Percentiles rank a stretch among this genome's conserved stretches.
These are phyloP conservation scores for Hyphodiscus sp. DNA, from an alignment of 2,329 filamentous ascomycete genomes.

Conservation along the genomic window DNA sequence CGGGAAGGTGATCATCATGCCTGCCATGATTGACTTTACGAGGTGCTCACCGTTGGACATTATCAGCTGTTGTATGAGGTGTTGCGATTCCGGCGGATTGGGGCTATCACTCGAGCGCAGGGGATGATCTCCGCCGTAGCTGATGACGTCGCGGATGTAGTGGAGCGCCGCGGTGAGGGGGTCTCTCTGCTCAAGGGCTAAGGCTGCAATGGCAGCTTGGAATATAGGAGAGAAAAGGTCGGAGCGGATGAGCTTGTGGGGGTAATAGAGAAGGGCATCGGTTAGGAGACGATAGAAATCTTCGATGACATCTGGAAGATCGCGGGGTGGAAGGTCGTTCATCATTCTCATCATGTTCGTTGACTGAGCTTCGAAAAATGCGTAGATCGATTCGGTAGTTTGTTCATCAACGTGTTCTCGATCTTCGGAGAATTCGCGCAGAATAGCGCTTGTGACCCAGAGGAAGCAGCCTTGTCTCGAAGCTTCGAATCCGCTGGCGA, in stretches of 20 bases:
- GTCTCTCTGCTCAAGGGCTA: slow-evolving; percentile 85
- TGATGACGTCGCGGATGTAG: slow-evolving; percentile 85
- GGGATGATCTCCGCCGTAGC: slow-evolving; percentile 74
- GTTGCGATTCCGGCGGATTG: slow-evolving; percentile 64
- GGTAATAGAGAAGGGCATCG: slow-evolving; percentile 90
- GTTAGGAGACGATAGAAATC: slow-evolving; percentile 87
- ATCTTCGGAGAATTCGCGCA: slow-evolving; percentile 91
- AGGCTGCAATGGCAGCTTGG: slow-evolving; percentile 76
- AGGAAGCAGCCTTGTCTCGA: slow-evolving; percentile 94
- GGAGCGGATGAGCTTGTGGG: slow-evolving; percentile 74
- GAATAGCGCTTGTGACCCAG: slow-evolving; percentile 94
- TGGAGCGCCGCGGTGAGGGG: slow-evolving; percentile 87
- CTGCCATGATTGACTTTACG: slow-evolving; percentile 84
- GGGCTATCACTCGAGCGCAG: slow-evolving; percentile 52
- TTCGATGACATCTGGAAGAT: slow-evolving; percentile 56
- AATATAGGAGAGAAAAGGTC: slow-evolving; percentile 76
- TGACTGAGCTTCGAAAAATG: slow-evolving; percentile 91
- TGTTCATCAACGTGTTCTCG: slow-evolving; percentile 73
- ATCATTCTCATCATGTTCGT: slow-evolving; percentile 84
- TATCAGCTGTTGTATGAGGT: slow-evolving; percentile 67
- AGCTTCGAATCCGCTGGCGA: slow-evolving; percentile 75
- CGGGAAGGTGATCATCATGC: slow-evolving; percentile 99
- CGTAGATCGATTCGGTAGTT: slow-evolving; percentile 84
- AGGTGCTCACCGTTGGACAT: slow-evolving; percentile 66
- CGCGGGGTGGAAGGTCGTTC: slow-evolving; percentile 64